These are phyloP conservation scores for Trichosphaerium sp. DNA, from an alignment of 78 protist genomes.

Conservation along the genomic window DNA sequence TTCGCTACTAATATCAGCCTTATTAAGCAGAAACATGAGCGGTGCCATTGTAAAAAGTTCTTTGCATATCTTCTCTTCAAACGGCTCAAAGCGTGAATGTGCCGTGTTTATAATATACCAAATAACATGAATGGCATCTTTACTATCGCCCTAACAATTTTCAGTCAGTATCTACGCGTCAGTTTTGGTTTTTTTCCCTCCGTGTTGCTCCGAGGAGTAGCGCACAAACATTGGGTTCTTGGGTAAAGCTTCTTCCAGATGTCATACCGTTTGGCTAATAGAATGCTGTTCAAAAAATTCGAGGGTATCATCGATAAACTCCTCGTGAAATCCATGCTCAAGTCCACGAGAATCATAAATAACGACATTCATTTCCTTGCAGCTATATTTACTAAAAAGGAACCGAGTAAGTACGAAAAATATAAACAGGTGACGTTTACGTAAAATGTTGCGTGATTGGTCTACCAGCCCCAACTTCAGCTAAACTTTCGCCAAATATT, in stretches of 20 bases:
- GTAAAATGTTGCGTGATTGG: neutral
- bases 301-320: neutral
- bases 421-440: too few relatives aligned
- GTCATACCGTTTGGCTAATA: neutral
- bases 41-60: neutral
- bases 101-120: neutral
- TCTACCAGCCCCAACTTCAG: neutral
- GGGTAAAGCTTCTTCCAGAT: too few relatives aligned
- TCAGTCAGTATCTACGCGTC: too few relatives aligned
- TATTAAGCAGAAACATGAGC: neutral
- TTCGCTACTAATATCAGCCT: neutral
- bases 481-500: neutral
- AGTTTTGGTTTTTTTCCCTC: too few relatives aligned
- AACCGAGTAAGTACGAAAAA: too few relatives aligned
- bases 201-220: too few relatives aligned
- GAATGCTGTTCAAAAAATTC: neutral
- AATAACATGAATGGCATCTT: too few relatives aligned
- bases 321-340: neutral
- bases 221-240: too few relatives aligned
- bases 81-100: neutral
- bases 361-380: neutral
- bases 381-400: neutral
- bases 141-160: too few relatives aligned
- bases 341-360: neutral
- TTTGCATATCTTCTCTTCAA: neutral